Percentiles rank a stretch among this genome's conserved stretches.
phyloP scores from a whole-genome alignment of 2,329 filamentous ascomycete species.

The Phialemonium atrogriseum region DNA sequence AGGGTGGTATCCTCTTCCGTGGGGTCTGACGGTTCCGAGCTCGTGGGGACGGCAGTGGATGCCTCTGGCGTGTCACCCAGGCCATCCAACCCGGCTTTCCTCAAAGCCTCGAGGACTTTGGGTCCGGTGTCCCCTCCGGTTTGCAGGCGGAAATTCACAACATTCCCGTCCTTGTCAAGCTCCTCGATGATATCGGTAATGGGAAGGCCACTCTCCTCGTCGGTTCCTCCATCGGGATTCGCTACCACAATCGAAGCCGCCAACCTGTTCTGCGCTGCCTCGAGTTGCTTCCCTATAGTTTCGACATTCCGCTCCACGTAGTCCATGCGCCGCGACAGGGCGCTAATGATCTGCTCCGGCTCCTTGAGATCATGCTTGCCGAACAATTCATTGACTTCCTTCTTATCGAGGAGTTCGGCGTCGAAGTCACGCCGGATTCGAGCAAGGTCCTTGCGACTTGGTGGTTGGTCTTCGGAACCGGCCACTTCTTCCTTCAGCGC shows the following conservation, averaged over 20 bases:
- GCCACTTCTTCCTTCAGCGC: conserved; percentile 75
- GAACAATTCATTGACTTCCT: conserved; percentile 43
- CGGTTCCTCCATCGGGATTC: conserved; percentile 45
- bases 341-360: conserved; percentile 54
- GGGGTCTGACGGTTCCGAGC: no score
- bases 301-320: conserved; percentile 79
- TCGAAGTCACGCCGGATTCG: conserved; percentile 50
- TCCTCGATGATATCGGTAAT: conserved; percentile 89
- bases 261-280: conserved; percentile 60
- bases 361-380: conserved; percentile 37
- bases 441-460: conserved; percentile 45
- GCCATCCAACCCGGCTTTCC: conserved; percentile 65
- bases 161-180: conserved; percentile 82
- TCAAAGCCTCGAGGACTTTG: conserved; percentile 62
- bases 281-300: conserved; percentile 65
- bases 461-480: conserved; percentile 33
- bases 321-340: conserved; percentile 71
- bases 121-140: conserved; percentile 60
- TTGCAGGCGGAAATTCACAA: conserved; percentile 60
- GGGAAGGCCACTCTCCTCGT: conserved; percentile 62
- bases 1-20: neutral
- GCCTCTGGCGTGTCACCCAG: conserved; percentile 18
- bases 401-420: conserved; percentile 54
- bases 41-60: no score
- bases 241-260: conserved; percentile 52